A percentile compares a stretch with the other conserved stretches of the same genome.
phyloP scores from a whole-genome alignment of 179 eudicot species.

The Amaranthus tricolor region DNA sequence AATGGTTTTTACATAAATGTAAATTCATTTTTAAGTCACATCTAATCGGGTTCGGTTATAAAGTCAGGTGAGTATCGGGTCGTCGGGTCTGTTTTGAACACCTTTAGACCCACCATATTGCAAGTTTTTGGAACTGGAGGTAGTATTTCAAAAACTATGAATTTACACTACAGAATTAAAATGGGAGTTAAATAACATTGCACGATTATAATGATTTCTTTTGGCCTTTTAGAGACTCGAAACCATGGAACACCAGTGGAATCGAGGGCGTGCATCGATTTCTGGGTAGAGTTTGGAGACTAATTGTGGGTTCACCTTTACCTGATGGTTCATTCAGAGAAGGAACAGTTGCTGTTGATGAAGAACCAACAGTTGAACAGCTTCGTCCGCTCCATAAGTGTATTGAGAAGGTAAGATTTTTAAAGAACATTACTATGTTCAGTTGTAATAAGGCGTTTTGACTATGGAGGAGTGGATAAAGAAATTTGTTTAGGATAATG shows the following conservation, averaged over 20 bases:
- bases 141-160: too few relatives aligned
- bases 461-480: too few relatives aligned
- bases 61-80: too few relatives aligned
- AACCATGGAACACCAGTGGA: slow-evolving; percentile 94
- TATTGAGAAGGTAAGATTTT: slow-evolving; percentile 60
- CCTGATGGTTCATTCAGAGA: slow-evolving; percentile 64
- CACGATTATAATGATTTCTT: slow-evolving; percentile 1
- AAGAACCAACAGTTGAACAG: slow-evolving; percentile 71
- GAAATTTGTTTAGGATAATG: too few relatives aligned
- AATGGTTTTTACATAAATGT: too few relatives aligned
- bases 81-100: too few relatives aligned
- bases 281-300: slow-evolving; percentile 87
- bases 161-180: background rate
- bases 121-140: too few relatives aligned
- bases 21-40: too few relatives aligned
- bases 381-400: slow-evolving; percentile 84
- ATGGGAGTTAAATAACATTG: background rate
- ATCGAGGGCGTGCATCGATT: slow-evolving; percentile 98
- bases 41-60: too few relatives aligned
- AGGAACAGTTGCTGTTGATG: slow-evolving; percentile 60
- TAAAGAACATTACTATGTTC: background rate
- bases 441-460: too few relatives aligned
- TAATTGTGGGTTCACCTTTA: slow-evolving; percentile 73
- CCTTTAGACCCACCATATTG: too few relatives aligned
- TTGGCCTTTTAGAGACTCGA: slow-evolving; percentile 60